Conservation (phyloP, 345 rosid genomes). For the Eucalyptus paniculata region DNA sequence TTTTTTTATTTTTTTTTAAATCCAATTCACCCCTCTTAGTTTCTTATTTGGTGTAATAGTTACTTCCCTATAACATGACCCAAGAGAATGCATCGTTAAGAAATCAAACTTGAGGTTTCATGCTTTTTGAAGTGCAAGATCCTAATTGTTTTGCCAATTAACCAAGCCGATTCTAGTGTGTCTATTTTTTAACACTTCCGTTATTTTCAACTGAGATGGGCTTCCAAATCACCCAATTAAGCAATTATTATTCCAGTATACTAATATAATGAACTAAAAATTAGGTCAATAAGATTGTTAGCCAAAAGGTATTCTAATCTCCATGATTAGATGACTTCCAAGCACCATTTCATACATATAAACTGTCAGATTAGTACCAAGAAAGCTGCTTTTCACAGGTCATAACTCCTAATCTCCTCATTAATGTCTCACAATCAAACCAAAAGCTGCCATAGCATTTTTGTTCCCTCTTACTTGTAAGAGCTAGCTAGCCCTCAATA, state of each 20-base stretch:
- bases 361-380: background rate
- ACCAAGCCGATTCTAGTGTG: background rate
- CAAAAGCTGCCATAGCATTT: background rate
- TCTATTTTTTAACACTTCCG: background rate
- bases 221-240: background rate
- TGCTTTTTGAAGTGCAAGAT: background rate
- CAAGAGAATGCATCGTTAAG: background rate
- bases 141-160: background rate
- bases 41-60: background rate
- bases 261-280: background rate
- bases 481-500: background rate
- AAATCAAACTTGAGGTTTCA: background rate
- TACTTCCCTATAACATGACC: background rate
- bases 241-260: background rate
- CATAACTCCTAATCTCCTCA: background rate
- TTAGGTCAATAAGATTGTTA: background rate
- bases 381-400: background rate
- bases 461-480: background rate
- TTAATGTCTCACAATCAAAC: background rate
- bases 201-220: background rate
- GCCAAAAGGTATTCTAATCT: background rate
- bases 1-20: background rate
- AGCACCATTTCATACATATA: background rate
- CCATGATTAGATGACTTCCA: background rate
- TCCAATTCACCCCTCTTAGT: background rate